Evolutionary conservation across 768 basidiomycete genomes (phyloP), one percentile per base, ranked within the genome.

Genomic region (Lentinula raphanica): DNA sequence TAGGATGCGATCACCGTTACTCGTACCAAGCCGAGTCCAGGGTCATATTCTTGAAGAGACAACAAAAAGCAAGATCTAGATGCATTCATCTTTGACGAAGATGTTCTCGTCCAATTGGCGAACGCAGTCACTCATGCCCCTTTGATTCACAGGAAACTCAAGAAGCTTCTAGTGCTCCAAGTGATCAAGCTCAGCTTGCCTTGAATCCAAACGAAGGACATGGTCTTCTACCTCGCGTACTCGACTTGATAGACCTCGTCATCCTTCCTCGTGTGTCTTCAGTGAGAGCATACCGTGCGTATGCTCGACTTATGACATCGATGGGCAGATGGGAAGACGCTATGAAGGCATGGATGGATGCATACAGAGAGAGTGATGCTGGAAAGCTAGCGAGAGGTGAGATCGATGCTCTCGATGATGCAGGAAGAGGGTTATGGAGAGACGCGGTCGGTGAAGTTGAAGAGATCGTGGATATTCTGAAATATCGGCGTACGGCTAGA

Each of bases 41-140:
- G 79, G 81, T 0, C 86, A 93, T 2, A 79, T 98, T 58, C 82
- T 98, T 35, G 92, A 95, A 63, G 81, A 85, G 68, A 82, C 85
- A n/a, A 78, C 79, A 23, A 74, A 67, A 62, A 79, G n/a, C n/a
- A n/a, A n/a, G n/a, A 74, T 60, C 82, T 80, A 5, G 76, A 77
- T 11, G 77, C 79, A 28, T 83, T 39, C 15, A 15, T 57, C 36
- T 25, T 98, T 17, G 96, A 98, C 70, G 80, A 86, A 54, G 92
- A 94, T 38, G 92, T 98, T 5, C 75, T 98, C 8, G 92, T 95
- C 59, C 84, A 90, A 38, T 80, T 98, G 42, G 95, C 98, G 11
- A 84, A 88, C 64, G 92, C 91, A 27, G 94, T 92, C 61, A 91
- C 89, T 1, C 77, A 86, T 11, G 81, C 69, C 29, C 68, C 78